Evolutionary conservation across 2,329 filamentous ascomycete genomes (phyloP).

Genomic region (Aphanocladium album): DNA sequence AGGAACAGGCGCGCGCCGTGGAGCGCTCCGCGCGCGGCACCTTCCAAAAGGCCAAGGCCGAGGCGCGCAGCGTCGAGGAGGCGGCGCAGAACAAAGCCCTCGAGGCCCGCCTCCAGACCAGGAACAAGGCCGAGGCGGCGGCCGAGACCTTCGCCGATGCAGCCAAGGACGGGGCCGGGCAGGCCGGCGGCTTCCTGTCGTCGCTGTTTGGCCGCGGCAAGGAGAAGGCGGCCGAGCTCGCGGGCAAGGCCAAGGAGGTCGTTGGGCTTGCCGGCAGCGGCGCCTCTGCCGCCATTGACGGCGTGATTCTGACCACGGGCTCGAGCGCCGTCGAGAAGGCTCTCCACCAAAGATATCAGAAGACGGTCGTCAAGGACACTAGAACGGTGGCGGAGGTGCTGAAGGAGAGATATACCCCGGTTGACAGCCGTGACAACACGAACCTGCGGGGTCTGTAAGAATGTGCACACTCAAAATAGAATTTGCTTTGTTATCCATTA

Average conservation of each 20-base stretch:
- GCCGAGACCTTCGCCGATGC: constrained; percentile 22
- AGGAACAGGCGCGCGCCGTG: constrained; percentile 26
- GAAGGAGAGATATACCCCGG: constrained; percentile 49
- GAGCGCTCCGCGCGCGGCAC: constrained; percentile 33
- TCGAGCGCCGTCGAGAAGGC: constrained; percentile 43
- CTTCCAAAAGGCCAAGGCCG: constrained; percentile 26
- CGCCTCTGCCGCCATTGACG: constrained; percentile 23
- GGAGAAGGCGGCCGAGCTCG: constrained; percentile 35
- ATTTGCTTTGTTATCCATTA: constrained; percentile 9
- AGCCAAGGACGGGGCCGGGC: constrained; percentile 26
- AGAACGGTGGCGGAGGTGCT: constrained; percentile 50
- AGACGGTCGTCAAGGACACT: constrained; percentile 32
- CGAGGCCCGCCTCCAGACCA: constrained; percentile 22
- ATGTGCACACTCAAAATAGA: not conserved
- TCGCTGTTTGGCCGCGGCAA: constrained; percentile 37
- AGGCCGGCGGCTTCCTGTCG: constrained; percentile 33
- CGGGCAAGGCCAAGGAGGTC: constrained; percentile 31
- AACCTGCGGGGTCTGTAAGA: constrained; percentile 36
- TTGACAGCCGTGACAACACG: constrained; percentile 41
- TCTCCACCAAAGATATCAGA: constrained; percentile 47
- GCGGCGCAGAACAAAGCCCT: constrained; percentile 24
- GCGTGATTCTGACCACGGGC: constrained; percentile 20
- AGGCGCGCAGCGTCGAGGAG: constrained; percentile 23
- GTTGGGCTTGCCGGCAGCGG: constrained; percentile 33
- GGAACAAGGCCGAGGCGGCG: constrained; percentile 19